Percentiles rank a stretch among this genome's conserved stretches.
Conservation (phyloP, 2,329 filamentous ascomycete species). For the Penicillium sp. region DNA sequence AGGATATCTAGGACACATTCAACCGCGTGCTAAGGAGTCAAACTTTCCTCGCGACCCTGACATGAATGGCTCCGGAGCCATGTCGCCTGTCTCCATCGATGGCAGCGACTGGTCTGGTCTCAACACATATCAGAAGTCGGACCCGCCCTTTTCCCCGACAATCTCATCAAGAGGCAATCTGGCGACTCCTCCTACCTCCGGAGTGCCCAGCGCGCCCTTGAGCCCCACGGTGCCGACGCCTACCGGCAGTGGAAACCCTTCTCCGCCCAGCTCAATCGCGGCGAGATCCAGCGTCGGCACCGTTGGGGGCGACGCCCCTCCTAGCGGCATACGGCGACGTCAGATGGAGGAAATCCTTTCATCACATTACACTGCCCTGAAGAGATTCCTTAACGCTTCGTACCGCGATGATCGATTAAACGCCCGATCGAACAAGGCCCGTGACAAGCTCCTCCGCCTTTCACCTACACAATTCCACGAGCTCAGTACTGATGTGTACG, state of each 20-base stretch:
- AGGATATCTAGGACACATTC: neutral
- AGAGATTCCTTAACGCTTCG: constrained; percentile 68
- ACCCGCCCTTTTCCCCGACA: constrained; percentile 45
- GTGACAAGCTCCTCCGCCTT: constrained; percentile 88
- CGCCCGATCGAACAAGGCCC: constrained; percentile 78
- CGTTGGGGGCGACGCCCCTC: constrained; percentile 59
- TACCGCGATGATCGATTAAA: constrained; percentile 72
- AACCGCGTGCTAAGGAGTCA: constrained; percentile 4
- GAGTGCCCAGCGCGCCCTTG: constrained; percentile 53
- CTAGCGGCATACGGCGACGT: constrained; percentile 55
- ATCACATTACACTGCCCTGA: constrained; percentile 79
- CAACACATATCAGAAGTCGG: constrained; percentile 60
- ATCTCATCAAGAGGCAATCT: constrained; percentile 53
- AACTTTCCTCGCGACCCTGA: constrained; percentile 38
- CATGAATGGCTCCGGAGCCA: constrained; percentile 70
- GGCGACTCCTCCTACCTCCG: constrained; percentile 68
- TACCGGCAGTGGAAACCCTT: constrained; percentile 55
- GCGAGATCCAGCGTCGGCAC: constrained; percentile 73
- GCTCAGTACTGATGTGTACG: constrained; percentile 94
- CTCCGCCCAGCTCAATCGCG: constrained; percentile 83
- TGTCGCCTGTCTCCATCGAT: constrained; percentile 77
- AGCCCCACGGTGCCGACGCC: constrained; percentile 53
- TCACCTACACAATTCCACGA: constrained; percentile 95
- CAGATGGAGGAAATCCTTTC: constrained; percentile 67
- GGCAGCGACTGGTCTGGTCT: constrained; percentile 79